Conservation (phyloP, 1,284 basidiomycete genomes). For the Cystobasidium slooffiae region DNA sequence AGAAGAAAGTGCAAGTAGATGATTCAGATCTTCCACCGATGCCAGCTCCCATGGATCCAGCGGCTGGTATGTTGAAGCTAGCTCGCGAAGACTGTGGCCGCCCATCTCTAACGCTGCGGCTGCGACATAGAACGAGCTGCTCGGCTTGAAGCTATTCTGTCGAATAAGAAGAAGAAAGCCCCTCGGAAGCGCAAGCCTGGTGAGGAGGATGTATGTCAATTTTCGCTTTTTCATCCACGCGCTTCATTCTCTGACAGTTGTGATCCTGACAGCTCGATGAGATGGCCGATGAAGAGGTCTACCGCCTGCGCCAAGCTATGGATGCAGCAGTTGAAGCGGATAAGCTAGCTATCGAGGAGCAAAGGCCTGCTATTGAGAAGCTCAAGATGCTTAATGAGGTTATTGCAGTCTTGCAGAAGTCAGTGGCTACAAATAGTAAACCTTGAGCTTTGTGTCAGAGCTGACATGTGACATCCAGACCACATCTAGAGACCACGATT, state of each 20-base stretch:
- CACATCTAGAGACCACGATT: slow-evolving; percentile 85
- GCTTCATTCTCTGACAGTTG: not conserved
- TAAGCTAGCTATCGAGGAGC: slow-evolving; percentile 75
- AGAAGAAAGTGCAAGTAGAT: slow-evolving; percentile 23
- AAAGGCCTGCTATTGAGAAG: slow-evolving; percentile 84
- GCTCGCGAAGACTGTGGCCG: not conserved
- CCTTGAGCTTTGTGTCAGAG: slow-evolving; percentile 18
- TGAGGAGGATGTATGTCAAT: slow-evolving; percentile 29
- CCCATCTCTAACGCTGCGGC: not conserved
- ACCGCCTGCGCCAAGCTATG: slow-evolving; percentile 82
- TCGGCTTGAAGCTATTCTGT: slow-evolving; percentile 36
- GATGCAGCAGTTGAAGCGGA: slow-evolving; percentile 83
- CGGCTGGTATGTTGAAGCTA: slow-evolving; percentile 14
- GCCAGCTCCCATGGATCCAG: slow-evolving; percentile 33
- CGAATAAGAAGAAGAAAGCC: slow-evolving; percentile 43
- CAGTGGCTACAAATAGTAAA: slow-evolving; percentile 53
- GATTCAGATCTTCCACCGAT: slow-evolving; percentile 32
- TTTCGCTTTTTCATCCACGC: not conserved
- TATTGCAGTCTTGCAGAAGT: slow-evolving; percentile 94
- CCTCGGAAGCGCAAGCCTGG: slow-evolving; percentile 41
- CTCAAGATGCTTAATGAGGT: slow-evolving; percentile 83
- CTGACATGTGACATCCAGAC: slow-evolving; percentile 60
- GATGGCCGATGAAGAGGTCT: slow-evolving; percentile 89
- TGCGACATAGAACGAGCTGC: slow-evolving; percentile 33
- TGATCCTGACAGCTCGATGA: slow-evolving; percentile 66